Percentiles rank a stretch among this genome's conserved stretches.
These are phyloP conservation scores for Ceriops zippeliana DNA, from an alignment of 345 rosid genomes.

Conservation along the genomic window DNA sequence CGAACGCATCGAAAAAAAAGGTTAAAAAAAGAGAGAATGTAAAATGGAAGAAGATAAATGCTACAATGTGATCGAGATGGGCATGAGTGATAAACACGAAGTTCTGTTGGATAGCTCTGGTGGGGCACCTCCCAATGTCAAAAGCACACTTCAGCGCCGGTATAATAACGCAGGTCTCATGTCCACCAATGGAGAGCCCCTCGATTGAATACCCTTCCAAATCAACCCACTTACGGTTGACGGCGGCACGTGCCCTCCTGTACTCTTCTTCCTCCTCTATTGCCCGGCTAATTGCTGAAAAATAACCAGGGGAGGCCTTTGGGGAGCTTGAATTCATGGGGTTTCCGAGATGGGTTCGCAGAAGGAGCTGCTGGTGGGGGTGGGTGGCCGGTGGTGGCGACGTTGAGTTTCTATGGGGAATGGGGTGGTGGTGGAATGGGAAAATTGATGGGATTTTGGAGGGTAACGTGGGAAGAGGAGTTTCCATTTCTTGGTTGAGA, in stretches of 20 bases:
- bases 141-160: slow-evolving; percentile 90
- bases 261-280: slow-evolving; percentile 88
- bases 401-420: neutral
- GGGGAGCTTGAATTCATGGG: slow-evolving; percentile 27
- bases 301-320: slow-evolving; percentile 43
- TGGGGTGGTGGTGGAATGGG: slow-evolving; percentile 32
- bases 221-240: slow-evolving; percentile 59
- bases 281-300: slow-evolving; percentile 66
- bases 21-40: neutral
- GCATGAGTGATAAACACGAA: slow-evolving; percentile 88
- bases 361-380: slow-evolving; percentile 13
- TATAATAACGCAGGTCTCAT: slow-evolving; percentile 81
- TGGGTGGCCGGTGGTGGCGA: slow-evolving; percentile 8
- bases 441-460: slow-evolving; percentile 34
- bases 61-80: slow-evolving; percentile 93
- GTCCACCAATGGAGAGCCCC: slow-evolving; percentile 83
- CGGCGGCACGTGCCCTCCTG: slow-evolving; percentile 80
- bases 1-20: neutral
- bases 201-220: slow-evolving; percentile 77
- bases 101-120: slow-evolving; percentile 88
- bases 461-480: slow-evolving; percentile 33
- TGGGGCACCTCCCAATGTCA: slow-evolving; percentile 87
- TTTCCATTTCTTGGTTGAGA: slow-evolving; percentile 35
- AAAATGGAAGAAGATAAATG: slow-evolving; percentile 3
- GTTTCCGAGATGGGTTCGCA: slow-evolving; percentile 24